A percentile compares a stretch with the other conserved stretches of the same genome.
phyloP scores from a whole-genome alignment of 2,329 filamentous ascomycete species.

The Paraphaeosphaeria minitans region DNA sequence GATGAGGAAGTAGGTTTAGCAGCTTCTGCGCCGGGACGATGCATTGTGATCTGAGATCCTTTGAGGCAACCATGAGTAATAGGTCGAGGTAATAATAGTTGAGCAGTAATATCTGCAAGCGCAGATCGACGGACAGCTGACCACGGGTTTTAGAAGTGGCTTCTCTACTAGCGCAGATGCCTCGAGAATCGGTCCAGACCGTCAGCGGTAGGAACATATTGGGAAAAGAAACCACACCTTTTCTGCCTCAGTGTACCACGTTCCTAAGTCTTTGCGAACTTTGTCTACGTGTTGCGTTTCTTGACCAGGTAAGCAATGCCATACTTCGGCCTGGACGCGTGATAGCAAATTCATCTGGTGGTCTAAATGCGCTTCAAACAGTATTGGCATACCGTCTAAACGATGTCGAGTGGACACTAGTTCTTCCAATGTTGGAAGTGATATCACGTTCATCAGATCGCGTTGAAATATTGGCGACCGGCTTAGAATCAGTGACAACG shows the following conservation, averaged over 20 bases:
- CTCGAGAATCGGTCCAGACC: slow-evolving; percentile 6
- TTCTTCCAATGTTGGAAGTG: slow-evolving; percentile 8
- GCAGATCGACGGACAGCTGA: slow-evolving; percentile 2
- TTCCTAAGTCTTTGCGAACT: not conserved
- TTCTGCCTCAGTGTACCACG: slow-evolving; percentile 1
- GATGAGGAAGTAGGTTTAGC: slow-evolving; percentile 5
- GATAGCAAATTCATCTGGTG: slow-evolving; percentile 10
- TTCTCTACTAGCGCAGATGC: slow-evolving; percentile 9
- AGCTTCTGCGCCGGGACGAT: slow-evolving; percentile 7
- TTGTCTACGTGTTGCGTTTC: not conserved
- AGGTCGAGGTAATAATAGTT: slow-evolving; percentile 7
- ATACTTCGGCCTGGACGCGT: slow-evolving; percentile 9
- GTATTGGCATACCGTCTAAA: slow-evolving; percentile 1
- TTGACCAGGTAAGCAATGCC: slow-evolving; percentile 10
- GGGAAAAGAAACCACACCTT: not conserved
- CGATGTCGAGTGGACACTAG: not conserved
- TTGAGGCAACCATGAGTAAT: slow-evolving; percentile 5
- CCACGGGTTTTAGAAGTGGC: slow-evolving; percentile 6
- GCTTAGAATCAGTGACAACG: slow-evolving; percentile 10
- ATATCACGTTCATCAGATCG: slow-evolving; percentile 2
- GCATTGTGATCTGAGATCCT: slow-evolving; percentile 6
- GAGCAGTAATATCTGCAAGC: slow-evolving; percentile 5
- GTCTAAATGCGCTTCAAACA: slow-evolving; percentile 8
- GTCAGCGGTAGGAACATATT: not conserved
- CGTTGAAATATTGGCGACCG: slow-evolving; percentile 10